Percentiles rank a stretch among this genome's conserved stretches.
Evolutionary conservation across 805 yeast species (phyloP).

Genomic region (Wickerhamiella hasegawae): DNA sequence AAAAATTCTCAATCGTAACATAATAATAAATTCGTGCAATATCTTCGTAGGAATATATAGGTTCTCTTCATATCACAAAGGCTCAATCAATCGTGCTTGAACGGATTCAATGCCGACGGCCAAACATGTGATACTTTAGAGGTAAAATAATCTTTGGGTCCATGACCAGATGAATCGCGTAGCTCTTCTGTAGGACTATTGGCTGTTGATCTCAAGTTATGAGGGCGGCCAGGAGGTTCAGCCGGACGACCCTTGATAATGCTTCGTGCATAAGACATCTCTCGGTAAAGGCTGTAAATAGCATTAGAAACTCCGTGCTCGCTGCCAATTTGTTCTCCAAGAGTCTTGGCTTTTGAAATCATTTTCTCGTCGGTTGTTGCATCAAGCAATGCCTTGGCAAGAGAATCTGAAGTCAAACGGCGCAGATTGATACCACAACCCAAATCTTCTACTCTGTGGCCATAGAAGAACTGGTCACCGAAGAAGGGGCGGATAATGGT

Average conservation of each 20-base stretch:
- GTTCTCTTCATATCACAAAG: not conserved
- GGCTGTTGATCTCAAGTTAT: not conserved
- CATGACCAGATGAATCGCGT: no score
- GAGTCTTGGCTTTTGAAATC: constrained; percentile 44
- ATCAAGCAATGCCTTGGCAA: constrained; percentile 52
- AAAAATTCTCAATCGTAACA: not conserved
- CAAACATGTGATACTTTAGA: not conserved
- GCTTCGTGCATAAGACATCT: constrained; percentile 50
- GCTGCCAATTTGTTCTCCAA: constrained; percentile 46
- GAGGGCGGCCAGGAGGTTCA: not conserved
- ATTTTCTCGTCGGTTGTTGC: constrained; percentile 53
- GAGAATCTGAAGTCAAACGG: constrained; percentile 45
- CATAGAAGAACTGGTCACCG: constrained; percentile 92
- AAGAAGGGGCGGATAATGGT: constrained; percentile 87
- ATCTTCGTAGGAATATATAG: no score
- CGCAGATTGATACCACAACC: constrained; percentile 67
- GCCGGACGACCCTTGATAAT: constrained; percentile 3
- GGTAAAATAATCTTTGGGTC: no score
- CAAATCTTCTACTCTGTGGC: constrained; percentile 69
- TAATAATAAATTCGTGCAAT: not conserved
- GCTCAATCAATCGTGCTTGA: not conserved
- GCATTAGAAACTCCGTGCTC: constrained; percentile 77
- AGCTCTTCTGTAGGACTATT: no score
- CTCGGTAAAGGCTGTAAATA: constrained; percentile 59
- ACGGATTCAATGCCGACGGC: not conserved